Percentiles rank a stretch among this genome's conserved stretches.
These are phyloP conservation scores for Sphaerulina musiva DNA, from an alignment of 2,329 filamentous ascomycete species.

Conservation along the genomic window DNA sequence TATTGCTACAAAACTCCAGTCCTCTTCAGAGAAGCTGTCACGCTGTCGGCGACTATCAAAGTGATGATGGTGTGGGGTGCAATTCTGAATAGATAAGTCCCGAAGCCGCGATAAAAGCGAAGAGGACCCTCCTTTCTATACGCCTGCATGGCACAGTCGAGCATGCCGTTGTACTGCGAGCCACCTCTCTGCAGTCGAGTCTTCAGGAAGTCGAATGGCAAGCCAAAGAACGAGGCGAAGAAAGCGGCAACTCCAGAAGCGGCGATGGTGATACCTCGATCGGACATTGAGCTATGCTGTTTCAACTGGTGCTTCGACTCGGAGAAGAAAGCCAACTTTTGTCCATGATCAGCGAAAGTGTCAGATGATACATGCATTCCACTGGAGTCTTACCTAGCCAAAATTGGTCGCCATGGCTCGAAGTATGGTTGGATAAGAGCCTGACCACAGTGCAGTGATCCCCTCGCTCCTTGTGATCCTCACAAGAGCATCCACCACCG, in stretches of 20 bases:
- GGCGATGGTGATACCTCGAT: conserved; percentile 62
- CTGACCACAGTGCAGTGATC: conserved; percentile 75
- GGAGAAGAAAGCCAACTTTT: conserved; percentile 87
- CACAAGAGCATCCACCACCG: conserved; percentile 77
- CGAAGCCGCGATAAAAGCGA: conserved; percentile 90
- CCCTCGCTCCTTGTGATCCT: conserved; percentile 78
- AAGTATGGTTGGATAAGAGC: conserved; percentile 80
- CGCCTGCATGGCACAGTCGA: conserved; percentile 84
- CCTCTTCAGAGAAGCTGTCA: conserved; percentile 12
- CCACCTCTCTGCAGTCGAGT: conserved; percentile 87
- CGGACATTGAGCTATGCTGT: conserved; percentile 56
- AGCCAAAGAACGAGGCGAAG: conserved; percentile 87
- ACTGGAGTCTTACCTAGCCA: conserved; percentile 40
- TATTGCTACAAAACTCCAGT: neutral
- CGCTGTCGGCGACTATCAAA: conserved; percentile 19
- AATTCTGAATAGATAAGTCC: conserved; percentile 66
- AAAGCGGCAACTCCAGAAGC: conserved; percentile 89
- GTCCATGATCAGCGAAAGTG: no score
- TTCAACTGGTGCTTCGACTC: conserved; percentile 87
- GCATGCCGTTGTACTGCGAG: conserved; percentile 76
- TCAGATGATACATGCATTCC: no score
- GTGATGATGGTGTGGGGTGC: conserved; percentile 21
- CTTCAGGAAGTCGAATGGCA: conserved; percentile 98
- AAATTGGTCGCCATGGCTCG: conserved; percentile 97
- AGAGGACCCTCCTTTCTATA: conserved; percentile 75